Conservation (phyloP, 768 basidiomycete species). For the Naematelia aurantialba region DNA sequence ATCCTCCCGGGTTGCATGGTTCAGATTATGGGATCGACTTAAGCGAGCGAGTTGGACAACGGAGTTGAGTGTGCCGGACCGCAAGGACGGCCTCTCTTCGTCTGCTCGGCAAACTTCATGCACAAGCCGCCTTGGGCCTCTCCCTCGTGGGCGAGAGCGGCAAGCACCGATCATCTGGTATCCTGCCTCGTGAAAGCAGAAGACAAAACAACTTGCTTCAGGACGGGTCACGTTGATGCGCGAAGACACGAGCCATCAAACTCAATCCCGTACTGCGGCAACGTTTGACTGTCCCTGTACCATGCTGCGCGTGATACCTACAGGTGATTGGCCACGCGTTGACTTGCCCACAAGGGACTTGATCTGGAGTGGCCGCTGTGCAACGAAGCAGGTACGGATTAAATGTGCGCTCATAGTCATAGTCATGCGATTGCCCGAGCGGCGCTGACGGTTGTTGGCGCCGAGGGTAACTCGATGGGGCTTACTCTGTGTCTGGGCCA, state of each 20-base stretch:
- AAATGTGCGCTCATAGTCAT: constrained; percentile 41
- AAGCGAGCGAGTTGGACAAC: background rate
- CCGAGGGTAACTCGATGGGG: constrained; percentile 47
- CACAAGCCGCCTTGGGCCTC: background rate
- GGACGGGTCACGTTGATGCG: background rate
- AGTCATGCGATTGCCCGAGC: constrained; percentile 45
- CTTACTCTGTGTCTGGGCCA: constrained; percentile 47
- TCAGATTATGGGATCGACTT: background rate
- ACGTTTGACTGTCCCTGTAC: background rate
- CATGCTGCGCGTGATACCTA: background rate
- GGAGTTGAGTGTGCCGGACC: background rate
- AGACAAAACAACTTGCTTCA: background rate
- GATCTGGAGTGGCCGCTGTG: background rate
- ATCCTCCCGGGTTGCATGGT: background rate
- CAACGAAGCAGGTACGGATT: constrained; percentile 6
- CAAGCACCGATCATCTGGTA: background rate
- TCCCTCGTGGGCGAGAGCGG: background rate
- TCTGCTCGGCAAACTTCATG: background rate
- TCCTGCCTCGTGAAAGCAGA: background rate
- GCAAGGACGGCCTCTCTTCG: background rate
- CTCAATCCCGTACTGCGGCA: background rate
- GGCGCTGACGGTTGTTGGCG: background rate
- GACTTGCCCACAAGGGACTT: background rate
- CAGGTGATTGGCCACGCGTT: background rate
- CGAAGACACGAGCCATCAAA: background rate